Conservation (phyloP, 805 yeast genomes). For the Candida krabiensis region DNA sequence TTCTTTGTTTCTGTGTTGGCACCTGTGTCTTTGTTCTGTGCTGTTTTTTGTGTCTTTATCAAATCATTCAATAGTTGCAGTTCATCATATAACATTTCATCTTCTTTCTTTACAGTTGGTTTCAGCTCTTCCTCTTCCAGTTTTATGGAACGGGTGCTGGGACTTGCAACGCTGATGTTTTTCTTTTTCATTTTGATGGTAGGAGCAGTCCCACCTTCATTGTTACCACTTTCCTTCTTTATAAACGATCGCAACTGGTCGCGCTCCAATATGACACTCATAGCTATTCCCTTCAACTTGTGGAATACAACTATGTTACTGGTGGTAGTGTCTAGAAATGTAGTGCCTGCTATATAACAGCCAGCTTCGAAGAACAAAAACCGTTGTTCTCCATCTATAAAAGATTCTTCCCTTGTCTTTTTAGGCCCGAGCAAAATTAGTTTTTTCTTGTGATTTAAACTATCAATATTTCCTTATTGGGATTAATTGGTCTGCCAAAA, state of each 20-base stretch:
- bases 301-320: too few relatives aligned
- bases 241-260: not conserved
- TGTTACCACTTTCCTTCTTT: not conserved
- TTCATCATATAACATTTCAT: conserved; percentile 4
- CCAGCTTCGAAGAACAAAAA: not conserved
- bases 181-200: too few relatives aligned
- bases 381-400: conserved; percentile 1
- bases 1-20: conserved; percentile 1
- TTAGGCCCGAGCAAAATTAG: conserved; percentile 3
- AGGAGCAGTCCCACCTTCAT: too few relatives aligned
- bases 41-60: not conserved
- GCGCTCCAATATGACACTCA: not conserved
- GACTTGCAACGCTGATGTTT: too few relatives aligned
- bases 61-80: not conserved
- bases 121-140: conserved; percentile 5
- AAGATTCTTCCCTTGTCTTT: not conserved
- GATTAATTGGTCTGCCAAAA: conserved; percentile 1
- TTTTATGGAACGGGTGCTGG: not conserved
- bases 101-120: not conserved
- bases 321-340: too few relatives aligned
- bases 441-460: conserved; percentile 1
- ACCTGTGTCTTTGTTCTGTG: not conserved
- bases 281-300: not conserved
- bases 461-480: conserved; percentile 12
- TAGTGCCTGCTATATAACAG: too few relatives aligned